Evolutionary conservation across 1,284 basidiomycete genomes (phyloP), one percentile per base, ranked within the genome.

Genomic region (Austroboletus niveus): DNA sequence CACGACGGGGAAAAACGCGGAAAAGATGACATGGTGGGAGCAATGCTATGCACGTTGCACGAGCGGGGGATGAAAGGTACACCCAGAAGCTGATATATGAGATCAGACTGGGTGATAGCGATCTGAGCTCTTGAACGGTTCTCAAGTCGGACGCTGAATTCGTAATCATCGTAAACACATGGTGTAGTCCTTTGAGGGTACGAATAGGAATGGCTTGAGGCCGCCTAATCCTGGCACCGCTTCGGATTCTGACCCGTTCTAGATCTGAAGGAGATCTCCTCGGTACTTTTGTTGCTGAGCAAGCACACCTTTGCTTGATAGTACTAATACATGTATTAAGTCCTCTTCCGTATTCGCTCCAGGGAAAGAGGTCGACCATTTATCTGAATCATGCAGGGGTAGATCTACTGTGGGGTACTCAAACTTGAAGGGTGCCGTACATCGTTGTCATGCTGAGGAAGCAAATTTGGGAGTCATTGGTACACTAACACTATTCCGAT

Each of bases 301-400:
- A 24, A 42, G 27, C 22, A 57, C 30, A 36, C 12, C 17, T 27
- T 20, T 40, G 41, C 17, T 48, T 44, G 40, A 45, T 49, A 52
- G 47, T 56, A 64, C 49, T 51, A 51, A 42, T 56, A 61, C 45
- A 64, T 54, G 40, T 48, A 64, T 42, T 24, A 46, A 51, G 29
- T 34, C 44, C 42, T 50, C 42, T 51, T 41, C 22, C 17, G 43
- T 40, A 48, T 51, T 49, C 35, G 42, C 49, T 49, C 45, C 40
- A 40, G 44, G 46, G 43, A 46, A 44, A 38, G 30, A 42, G 34
- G n/a, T 60, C 22, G 49, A 39, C 22, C 31, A 46, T 49, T 34
- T 35, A 42, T 42, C 39, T 24, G 15, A 44, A 45, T 51, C 57
- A 53, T 47, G 44, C 52, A 46, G 36, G 27, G 17, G 31, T 47